phyloP scores from a whole-genome alignment of 768 basidiomycete species.

The Suillus weaverae region DNA sequence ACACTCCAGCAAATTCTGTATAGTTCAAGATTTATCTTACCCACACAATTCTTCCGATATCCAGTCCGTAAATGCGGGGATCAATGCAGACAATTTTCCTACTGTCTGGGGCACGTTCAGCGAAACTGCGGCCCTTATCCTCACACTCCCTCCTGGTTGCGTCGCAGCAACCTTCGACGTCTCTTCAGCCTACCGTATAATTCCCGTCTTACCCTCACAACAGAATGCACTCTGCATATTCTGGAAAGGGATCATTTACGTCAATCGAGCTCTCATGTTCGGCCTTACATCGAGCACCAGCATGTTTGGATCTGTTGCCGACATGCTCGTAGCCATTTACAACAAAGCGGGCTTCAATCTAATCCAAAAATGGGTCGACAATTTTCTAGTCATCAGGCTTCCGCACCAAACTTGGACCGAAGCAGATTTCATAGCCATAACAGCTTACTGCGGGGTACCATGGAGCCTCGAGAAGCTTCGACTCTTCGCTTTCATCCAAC shows the following conservation, averaged over 20 bases:
- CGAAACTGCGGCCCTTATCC: slow-evolving; percentile 21
- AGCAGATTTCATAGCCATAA: slow-evolving; percentile 29
- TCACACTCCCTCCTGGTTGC: slow-evolving; percentile 18
- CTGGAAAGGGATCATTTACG: slow-evolving; percentile 31
- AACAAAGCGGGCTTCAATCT: slow-evolving; percentile 17
- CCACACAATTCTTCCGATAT: no score
- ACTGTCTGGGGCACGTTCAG: slow-evolving; percentile 21
- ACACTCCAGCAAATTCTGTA: slow-evolving; percentile 28
- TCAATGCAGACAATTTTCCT: slow-evolving; percentile 32
- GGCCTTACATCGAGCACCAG: slow-evolving; percentile 32
- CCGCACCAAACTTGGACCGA: slow-evolving; percentile 26
- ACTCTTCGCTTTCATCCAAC: slow-evolving; percentile 20
- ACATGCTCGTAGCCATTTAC: slow-evolving; percentile 35
- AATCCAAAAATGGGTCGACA: slow-evolving; percentile 41
- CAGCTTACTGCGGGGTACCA: slow-evolving; percentile 27
- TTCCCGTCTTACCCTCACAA: slow-evolving; percentile 38
- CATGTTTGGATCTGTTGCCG: slow-evolving; percentile 36
- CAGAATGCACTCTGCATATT: slow-evolving; percentile 33
- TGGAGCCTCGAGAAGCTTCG: slow-evolving; percentile 34
- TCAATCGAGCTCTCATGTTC: slow-evolving; percentile 24
- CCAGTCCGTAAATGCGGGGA: slow-evolving; percentile 28
- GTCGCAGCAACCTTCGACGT: slow-evolving; percentile 21
- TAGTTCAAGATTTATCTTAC: slow-evolving; percentile 38
- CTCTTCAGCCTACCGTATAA: slow-evolving; percentile 41
- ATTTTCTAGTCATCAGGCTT: slow-evolving; percentile 32